Evolutionary conservation across 352 stramenopile species (phyloP).

Genomic region (Phytophthora cactorum): DNA sequence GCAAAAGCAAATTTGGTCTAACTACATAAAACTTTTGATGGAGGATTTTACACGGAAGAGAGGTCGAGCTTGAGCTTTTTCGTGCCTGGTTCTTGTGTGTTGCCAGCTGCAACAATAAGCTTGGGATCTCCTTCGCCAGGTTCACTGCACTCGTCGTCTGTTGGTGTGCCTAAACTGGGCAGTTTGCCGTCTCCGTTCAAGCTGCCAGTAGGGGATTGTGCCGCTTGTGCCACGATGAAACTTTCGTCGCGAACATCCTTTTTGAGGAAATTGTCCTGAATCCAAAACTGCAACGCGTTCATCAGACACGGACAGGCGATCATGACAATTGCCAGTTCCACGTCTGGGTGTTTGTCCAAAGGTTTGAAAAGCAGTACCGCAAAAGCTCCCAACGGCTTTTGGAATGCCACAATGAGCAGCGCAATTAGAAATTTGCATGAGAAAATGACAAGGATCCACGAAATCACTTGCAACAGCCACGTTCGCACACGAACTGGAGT

Average conservation of each 20-base stretch:
- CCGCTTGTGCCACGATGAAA: slow-evolving; percentile 49
- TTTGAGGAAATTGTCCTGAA: slow-evolving; percentile 92
- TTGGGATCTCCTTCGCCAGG: slow-evolving; percentile 30
- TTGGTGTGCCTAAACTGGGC: slow-evolving; percentile 34
- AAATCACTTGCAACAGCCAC: slow-evolving; percentile 79
- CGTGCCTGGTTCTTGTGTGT: slow-evolving; percentile 24
- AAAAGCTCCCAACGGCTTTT: slow-evolving; percentile 65
- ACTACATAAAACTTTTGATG: background rate
- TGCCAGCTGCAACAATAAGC: slow-evolving; percentile 19
- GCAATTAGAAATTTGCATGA: slow-evolving; percentile 82
- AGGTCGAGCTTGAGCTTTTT: slow-evolving; percentile 33
- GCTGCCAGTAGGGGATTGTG: slow-evolving; percentile 33
- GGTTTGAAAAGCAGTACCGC: slow-evolving; percentile 77
- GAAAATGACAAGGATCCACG: slow-evolving; percentile 87
- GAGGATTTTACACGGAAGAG: slow-evolving; percentile 19
- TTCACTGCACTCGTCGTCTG: slow-evolving; percentile 41
- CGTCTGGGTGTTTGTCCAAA: slow-evolving; percentile 62
- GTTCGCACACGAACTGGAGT: slow-evolving; percentile 61
- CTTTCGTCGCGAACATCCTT: slow-evolving; percentile 77
- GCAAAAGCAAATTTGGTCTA: slow-evolving; percentile 17
- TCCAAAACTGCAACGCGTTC: slow-evolving; percentile 91
- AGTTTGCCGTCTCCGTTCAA: slow-evolving; percentile 37
- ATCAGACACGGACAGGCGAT: slow-evolving; percentile 89
- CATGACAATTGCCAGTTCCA: slow-evolving; percentile 88
- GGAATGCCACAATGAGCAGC: slow-evolving; percentile 70